Evolutionary conservation across 2,329 filamentous ascomycete species (phyloP), one percentile per base, ranked within the genome.

Genomic region (Aspergillus arachidicola): DNA sequence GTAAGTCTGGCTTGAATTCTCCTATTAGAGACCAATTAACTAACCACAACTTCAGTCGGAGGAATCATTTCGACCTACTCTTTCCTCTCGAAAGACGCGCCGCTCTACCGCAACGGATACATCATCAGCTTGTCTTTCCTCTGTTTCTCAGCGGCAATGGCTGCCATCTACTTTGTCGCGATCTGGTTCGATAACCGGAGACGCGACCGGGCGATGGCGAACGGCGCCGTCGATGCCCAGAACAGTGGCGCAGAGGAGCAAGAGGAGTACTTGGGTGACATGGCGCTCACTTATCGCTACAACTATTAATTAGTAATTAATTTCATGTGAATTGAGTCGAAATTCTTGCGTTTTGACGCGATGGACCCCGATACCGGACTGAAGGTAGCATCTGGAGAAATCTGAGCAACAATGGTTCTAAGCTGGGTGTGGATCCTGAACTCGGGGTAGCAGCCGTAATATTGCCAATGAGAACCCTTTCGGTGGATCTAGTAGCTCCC

Each of bases 61-160:
- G 91, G 91, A 28, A 93, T 94, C 72, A 89, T 94, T 64, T 85
- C 91, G 14, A 92, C 91, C 0, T 93, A 88, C 77, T 81, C 86
- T 1, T 93, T 92, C 75, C 72, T 91, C 19, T 73, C 79, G 26
- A 84, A 81, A 58, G 92, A 97, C 73, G 85, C 86, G 4, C 92
- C 91, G 0, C 72, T 77, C 26, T 96, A 90, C 77, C 85, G 81
- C 7, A 87, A 84, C 0, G 94, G 93, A 0, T 96, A 95, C 78
- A 85, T 84, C 60, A 93, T 97, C 66, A 90, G 88, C 72, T 83
- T 96, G 6, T 87, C 84, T 0, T 96, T 96, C 71, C 85, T 89
- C 7, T 85, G 87, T 57, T 74, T 97, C 34, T 90, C 88, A 58
- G 87, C 86, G 16, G 68, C 89, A 3, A 83, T 73, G 46, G 81